A percentile compares a stretch with the other conserved stretches of the same genome.
Evolutionary conservation across 2,329 filamentous ascomycete genomes (phyloP).

Genomic region (Aureobasidium sp.): DNA sequence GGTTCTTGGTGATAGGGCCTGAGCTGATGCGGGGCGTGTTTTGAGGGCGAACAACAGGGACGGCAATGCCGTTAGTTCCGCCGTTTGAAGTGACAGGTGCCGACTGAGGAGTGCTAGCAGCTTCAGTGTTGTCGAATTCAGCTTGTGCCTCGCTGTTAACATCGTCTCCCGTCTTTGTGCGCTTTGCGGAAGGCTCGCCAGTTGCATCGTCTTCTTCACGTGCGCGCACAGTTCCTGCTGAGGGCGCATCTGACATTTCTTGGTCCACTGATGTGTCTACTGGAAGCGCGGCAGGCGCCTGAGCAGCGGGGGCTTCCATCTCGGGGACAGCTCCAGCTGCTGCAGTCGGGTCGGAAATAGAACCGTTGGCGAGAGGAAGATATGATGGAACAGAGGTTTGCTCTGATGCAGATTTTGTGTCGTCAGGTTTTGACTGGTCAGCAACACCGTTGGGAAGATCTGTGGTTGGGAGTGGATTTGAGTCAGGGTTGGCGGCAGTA

Average conservation of each 20-base stretch:
- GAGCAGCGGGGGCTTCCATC: conserved; percentile 11
- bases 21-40: conserved; percentile 27
- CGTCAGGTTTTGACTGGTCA: conserved; percentile 42
- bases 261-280: conserved; percentile 7
- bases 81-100: conserved; percentile 13
- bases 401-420: neutral
- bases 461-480: neutral
- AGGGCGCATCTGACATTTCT: conserved; percentile 32
- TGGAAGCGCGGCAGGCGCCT: neutral
- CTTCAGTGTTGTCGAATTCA: conserved; percentile 21
- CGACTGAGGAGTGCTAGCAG: conserved; percentile 5
- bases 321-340: neutral
- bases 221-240: conserved; percentile 49
- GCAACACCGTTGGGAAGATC: conserved; percentile 15
- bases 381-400: neutral
- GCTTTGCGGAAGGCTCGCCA: conserved; percentile 64
- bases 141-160: neutral
- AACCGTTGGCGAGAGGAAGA: neutral
- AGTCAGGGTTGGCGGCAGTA: neutral
- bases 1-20: conserved; percentile 47
- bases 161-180: conserved; percentile 61
- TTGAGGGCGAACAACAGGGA: conserved; percentile 18
- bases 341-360: neutral
- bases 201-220: conserved; percentile 63
- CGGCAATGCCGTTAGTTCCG: conserved; percentile 12